phyloP scores from a whole-genome alignment of 2,329 filamentous ascomycete genomes.

The Incumbomyces lentus region DNA sequence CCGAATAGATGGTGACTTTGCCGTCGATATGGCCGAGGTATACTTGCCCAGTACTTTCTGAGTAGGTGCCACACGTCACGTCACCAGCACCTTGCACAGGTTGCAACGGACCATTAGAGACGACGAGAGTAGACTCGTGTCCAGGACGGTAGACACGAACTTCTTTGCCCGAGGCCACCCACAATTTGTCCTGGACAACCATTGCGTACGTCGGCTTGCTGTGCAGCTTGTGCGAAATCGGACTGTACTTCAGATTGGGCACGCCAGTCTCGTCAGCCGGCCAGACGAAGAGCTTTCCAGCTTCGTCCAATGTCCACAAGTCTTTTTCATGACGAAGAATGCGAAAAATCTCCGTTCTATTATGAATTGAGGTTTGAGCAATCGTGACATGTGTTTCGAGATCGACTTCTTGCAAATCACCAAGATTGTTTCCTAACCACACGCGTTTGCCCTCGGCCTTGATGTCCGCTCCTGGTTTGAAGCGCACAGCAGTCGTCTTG shows the following conservation, averaged over 20 bases:
- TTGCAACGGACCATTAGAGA: conserved; percentile 49
- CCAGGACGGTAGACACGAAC: conserved; percentile 74
- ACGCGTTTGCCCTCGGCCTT: conserved; percentile 70
- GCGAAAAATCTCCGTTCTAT: conserved; percentile 66
- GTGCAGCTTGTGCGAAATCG: conserved; percentile 66
- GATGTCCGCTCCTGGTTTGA: conserved; percentile 70
- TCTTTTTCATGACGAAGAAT: conserved; percentile 81
- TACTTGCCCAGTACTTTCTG: conserved; percentile 66
- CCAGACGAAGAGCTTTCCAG: conserved; percentile 81
- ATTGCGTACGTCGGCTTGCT: conserved; percentile 81
- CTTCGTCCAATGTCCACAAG: conserved; percentile 88
- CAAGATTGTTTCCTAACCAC: conserved; percentile 83
- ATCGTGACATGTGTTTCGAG: conserved; percentile 62
- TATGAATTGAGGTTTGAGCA: conserved; percentile 61
- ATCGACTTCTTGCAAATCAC: conserved; percentile 84
- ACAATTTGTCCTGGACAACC: conserved; percentile 72
- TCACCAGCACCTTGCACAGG: conserved; percentile 67
- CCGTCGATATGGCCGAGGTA: conserved; percentile 90
- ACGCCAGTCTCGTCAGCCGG: conserved; percentile 61
- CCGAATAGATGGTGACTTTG: conserved; percentile 87
- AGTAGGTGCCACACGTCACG: conserved; percentile 69
- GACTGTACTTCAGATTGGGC: conserved; percentile 63
- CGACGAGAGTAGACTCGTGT: conserved; percentile 61
- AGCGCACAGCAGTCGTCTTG: conserved; percentile 69
- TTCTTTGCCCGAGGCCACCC: conserved; percentile 80